Conservation (phyloP, 2,329 filamentous ascomycete species). For the Microdochium nivale region DNA sequence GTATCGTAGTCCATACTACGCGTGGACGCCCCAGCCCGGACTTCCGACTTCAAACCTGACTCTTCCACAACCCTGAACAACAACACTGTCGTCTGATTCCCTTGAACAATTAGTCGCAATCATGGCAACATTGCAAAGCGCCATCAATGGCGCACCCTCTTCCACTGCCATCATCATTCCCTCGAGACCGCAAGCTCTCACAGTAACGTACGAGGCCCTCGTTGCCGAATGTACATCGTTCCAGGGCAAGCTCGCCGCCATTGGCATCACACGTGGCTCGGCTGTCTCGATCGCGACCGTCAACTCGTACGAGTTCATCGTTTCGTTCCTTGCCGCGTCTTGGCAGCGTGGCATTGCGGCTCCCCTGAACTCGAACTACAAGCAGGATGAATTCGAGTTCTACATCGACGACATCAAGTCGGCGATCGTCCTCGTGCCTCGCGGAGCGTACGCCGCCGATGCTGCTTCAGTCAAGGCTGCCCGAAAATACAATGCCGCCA, state of each 20-base stretch:
- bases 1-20: neutral
- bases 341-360: slow-evolving; percentile 79
- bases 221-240: slow-evolving; percentile 58
- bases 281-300: slow-evolving; percentile 76
- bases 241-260: slow-evolving; percentile 67
- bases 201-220: slow-evolving; percentile 63
- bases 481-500: slow-evolving; percentile 70
- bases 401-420: slow-evolving; percentile 85
- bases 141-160: slow-evolving; percentile 35
- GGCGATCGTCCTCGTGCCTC: slow-evolving; percentile 66
- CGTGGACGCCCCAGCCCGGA: no score
- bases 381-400: slow-evolving; percentile 85
- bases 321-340: slow-evolving; percentile 77
- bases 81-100: slow-evolving; percentile 2
- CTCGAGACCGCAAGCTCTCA: slow-evolving; percentile 49
- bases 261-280: slow-evolving; percentile 60
- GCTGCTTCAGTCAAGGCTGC: slow-evolving; percentile 69
- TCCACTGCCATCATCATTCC: slow-evolving; percentile 65
- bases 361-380: slow-evolving; percentile 82
- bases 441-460: slow-evolving; percentile 56
- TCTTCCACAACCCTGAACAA: neutral
- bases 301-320: slow-evolving; percentile 83
- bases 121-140: slow-evolving; percentile 37
- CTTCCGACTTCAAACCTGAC: no score
- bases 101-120: neutral